Evolutionary conservation across 192 early-diverging fungal genomes (phyloP), one percentile per base, ranked within the genome.

Genomic region (Geranomyces variabilis): DNA sequence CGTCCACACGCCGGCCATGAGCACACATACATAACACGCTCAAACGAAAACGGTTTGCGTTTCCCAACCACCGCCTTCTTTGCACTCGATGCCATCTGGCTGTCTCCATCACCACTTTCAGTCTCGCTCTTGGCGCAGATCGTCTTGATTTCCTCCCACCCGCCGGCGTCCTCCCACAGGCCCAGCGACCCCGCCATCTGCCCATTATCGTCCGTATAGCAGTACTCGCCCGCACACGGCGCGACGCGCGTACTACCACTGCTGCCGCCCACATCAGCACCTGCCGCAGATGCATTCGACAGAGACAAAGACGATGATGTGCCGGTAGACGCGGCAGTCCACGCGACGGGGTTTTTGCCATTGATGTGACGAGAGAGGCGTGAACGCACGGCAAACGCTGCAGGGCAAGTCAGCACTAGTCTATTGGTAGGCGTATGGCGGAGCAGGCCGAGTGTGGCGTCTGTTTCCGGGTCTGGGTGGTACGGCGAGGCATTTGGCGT

Each of bases 11-110:
- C 30, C 21, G 70, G 70, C 70, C 70, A 72, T 22, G 70, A 63
- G 36, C 70, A 72, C 8, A 48, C 46, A 72, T 53, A 72, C 61
- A 30, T 49, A 21, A 72, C 34, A 13, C 51, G 31, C 49, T 71
- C 69, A 57, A 71, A 71, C 8, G 69, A 71, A 47, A 71, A 71
- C n/a, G 69, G 69, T 63, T 71, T 71, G 9, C 69, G 51, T 53
- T 26, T 53, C 51, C 6, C 51, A 53, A n/a, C 24, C 51, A 24
- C 7, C 59, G 34, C 29, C 26, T 61, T 33, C 2, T n/a, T 61
- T 3, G 9, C 6, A 29, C 19, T 19, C 9, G 59, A 19, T 29
- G 30, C 59, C 19, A 14, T 14, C 34, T n/a, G 2, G 17, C 59
- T 24, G 30, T 33, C 19, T 4, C 34, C 34, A 29, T 6, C 34